Evolutionary conservation across 495 filamentous ascomycete genomes (phyloP), one percentile per base, ranked within the genome.

Genomic region (Aspergillus conjunctus): DNA sequence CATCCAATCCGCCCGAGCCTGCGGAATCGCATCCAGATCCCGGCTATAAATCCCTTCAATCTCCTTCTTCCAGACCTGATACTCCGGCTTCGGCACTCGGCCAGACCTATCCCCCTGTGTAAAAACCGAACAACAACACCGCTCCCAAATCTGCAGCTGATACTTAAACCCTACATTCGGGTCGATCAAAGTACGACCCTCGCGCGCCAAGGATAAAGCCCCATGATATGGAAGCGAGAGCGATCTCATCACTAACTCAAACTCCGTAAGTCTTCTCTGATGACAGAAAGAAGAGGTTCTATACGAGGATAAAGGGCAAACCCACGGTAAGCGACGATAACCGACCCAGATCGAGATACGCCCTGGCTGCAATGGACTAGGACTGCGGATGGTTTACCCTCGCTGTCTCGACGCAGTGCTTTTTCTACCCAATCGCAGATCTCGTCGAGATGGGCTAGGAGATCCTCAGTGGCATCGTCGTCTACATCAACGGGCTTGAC

Each of bases 151-250:
- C 18, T 37, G 17, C 17, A 60, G 21, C 7, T 60, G 58, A 48
- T 54, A 54, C 39, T 60, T 22, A 33, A 60, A 60, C 1, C 58
- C 58, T 3, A 60, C 52, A 34, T 60, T 60, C 9, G 58, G 58
- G 18, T 7, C 21, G 15, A 60, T 60, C 41, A 49, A 18, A 7
- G 18, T 2, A 1, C 58, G 51, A 5, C 41, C 44, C 10, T 39
- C 17, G 11, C 26, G 39, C 4, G 58, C 58, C 0, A 54, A 7
- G 11, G 12, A 1, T 3, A 60, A 43, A 12, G 58, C 51, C 7
- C 2, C 18, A 2, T 4, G 18, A 20, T 60, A 60, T 4, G 43
- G 11, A 14, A 54, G 37, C 3, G 31, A 21, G 18, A 37, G 51
- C 20, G 11, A 5, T 26, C 7, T 43, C 58, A 60, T 60, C 9